A percentile compares a stretch with the other conserved stretches of the same genome.
Conservation (phyloP, 1,284 basidiomycete genomes). For the Boletus semigastroideus region DNA sequence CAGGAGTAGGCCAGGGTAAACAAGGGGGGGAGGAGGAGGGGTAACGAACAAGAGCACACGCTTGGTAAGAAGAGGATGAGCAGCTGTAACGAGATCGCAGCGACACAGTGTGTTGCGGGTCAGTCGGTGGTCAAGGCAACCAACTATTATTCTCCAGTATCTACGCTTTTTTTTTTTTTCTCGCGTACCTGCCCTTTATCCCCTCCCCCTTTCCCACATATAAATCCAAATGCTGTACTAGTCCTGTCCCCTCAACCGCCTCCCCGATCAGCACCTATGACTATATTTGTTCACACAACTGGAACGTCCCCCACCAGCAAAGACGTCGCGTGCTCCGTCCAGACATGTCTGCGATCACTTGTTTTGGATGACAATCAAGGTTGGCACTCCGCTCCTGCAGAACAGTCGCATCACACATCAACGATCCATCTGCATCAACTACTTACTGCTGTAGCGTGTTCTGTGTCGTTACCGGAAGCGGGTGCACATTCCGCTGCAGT, state of each 20-base stretch:
- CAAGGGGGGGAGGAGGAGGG: not conserved
- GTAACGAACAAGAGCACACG: not conserved
- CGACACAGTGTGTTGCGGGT: constrained; percentile 27
- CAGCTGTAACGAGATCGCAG: constrained; percentile 31
- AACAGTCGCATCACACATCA: too few species aligned
- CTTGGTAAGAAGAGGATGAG: not conserved
- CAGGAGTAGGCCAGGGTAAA: not conserved
- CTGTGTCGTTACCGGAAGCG: too few species aligned
- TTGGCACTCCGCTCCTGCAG: not conserved
- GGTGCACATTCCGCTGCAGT: too few species aligned
- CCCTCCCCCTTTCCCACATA: constrained; percentile 23
- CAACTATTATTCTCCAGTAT: constrained; percentile 18
- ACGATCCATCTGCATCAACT: too few species aligned
- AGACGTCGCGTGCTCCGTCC: too few species aligned
- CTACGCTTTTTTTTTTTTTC: not conserved
- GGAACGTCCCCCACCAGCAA: not conserved
- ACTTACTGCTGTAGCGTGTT: too few species aligned
- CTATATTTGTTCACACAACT: not conserved
- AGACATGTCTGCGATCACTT: not conserved
- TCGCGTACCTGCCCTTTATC: constrained; percentile 23
- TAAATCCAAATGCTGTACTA: not conserved
- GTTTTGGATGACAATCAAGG: not conserved
- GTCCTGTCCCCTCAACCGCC: not conserved
- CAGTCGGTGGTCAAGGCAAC: constrained; percentile 69
- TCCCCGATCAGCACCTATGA: not conserved